These are phyloP conservation scores for Primulina eburnea DNA, from an alignment of 257 asterid species.

Conservation along the genomic window DNA sequence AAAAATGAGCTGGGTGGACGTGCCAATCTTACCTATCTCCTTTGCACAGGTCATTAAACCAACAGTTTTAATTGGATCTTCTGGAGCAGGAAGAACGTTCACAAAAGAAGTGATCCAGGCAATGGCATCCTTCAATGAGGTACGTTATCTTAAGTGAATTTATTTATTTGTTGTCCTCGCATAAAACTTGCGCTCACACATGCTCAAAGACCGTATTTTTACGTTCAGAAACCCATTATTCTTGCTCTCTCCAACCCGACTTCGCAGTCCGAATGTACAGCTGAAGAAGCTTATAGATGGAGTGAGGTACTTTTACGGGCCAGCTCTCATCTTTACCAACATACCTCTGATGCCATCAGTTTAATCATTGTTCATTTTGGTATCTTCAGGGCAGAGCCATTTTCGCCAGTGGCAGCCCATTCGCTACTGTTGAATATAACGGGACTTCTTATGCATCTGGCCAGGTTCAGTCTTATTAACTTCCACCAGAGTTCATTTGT, in stretches of 20 bases:
- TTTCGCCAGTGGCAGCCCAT: slow-evolving; percentile 86
- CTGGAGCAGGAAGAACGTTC: slow-evolving; percentile 66
- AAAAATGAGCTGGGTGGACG: not conserved
- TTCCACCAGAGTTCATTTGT: not conserved
- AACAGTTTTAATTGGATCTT: slow-evolving; percentile 58
- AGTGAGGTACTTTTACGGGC: slow-evolving; percentile 58
- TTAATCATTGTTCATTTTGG: not conserved
- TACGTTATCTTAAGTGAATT: slow-evolving; percentile 3
- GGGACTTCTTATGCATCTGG: slow-evolving; percentile 61
- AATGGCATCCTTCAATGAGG: slow-evolving; percentile 54
- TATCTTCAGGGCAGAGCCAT: slow-evolving; percentile 55
- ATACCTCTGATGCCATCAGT: not conserved
- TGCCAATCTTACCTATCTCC: not conserved
- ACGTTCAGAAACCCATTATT: slow-evolving; percentile 56
- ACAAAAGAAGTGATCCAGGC: slow-evolving; percentile 57
- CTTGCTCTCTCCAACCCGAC: slow-evolving; percentile 71
- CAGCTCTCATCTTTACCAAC: slow-evolving; percentile 10
- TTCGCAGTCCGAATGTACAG: slow-evolving; percentile 71
- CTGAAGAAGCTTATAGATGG: slow-evolving; percentile 71
- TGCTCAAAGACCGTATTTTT: not conserved
- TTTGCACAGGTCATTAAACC: slow-evolving; percentile 46
- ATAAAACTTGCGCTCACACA: not conserved
- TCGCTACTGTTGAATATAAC: slow-evolving; percentile 56
- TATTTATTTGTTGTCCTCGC: not conserved
- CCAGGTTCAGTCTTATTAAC: slow-evolving; percentile 46